Conservation (phyloP, 345 rosid species). For the Cardiospermum halicacabum region DNA sequence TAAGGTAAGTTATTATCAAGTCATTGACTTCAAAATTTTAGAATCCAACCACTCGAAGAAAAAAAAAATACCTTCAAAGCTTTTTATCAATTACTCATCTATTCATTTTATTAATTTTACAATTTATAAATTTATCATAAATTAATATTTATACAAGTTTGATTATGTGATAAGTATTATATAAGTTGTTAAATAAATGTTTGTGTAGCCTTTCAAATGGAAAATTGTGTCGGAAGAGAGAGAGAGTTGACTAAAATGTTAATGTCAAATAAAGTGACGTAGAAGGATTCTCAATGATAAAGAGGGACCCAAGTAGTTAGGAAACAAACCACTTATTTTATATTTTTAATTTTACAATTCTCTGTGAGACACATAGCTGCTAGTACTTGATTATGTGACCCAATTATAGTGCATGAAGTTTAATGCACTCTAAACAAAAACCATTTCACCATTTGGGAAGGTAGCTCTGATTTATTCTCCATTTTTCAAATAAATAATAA, state of each 20-base stretch:
- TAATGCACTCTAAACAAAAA: not conserved
- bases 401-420: not conserved
- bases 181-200: no score
- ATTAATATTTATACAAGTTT: no score
- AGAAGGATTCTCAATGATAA: constrained; percentile 44
- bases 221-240: constrained; percentile 1
- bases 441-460: no score
- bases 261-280: constrained; percentile 35
- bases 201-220: not conserved
- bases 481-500: no score
- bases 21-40: constrained; percentile 27
- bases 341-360: no score
- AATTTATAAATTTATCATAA: no score
- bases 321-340: constrained; percentile 17
- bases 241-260: constrained; percentile 33
- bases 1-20: constrained; percentile 23
- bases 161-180: no score
- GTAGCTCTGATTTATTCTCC: no score
- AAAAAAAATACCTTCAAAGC: constrained; percentile 19
- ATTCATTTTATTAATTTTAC: no score
- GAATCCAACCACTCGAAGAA: constrained; percentile 40
- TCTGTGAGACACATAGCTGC: not conserved
- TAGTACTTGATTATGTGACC: not conserved
- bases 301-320: constrained; percentile 35
- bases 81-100: constrained; percentile 2